These are phyloP conservation scores for Bipolaris gigantea DNA, from an alignment of 2,329 filamentous ascomycete species.

Conservation along the genomic window DNA sequence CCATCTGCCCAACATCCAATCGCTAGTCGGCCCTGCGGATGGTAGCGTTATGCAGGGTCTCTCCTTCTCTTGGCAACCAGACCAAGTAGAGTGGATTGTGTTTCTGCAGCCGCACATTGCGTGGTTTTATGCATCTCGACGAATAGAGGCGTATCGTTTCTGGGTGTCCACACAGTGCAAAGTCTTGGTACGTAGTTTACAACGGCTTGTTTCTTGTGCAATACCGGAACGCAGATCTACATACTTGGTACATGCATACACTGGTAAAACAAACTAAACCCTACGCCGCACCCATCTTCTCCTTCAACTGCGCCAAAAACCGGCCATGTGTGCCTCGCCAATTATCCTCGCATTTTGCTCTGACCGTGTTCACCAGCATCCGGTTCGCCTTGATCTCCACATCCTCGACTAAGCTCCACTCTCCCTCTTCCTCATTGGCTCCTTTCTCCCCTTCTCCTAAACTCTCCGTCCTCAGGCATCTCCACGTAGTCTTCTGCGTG, in stretches of 20 bases:
- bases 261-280: background rate
- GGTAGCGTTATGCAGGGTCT: conserved; percentile 33
- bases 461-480: conserved; percentile 24
- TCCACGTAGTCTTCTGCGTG: conserved; percentile 39
- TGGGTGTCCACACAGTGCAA: background rate
- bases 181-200: background rate
- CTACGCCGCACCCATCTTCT: background rate
- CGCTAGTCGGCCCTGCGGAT: conserved; percentile 13
- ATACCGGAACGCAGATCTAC: background rate
- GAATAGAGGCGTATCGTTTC: background rate
- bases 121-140: background rate
- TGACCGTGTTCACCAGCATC: conserved; percentile 41
- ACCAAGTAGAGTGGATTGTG: background rate
- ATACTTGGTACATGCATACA: background rate
- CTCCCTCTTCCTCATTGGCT: conserved; percentile 18
- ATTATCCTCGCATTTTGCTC: conserved; percentile 42
- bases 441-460: conserved; percentile 15
- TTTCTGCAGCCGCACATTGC: background rate
- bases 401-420: conserved; percentile 43
- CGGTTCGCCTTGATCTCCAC: conserved; percentile 41
- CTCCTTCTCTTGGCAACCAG: conserved; percentile 14
- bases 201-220: background rate
- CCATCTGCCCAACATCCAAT: conserved; percentile 7
- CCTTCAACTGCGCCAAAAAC: conserved; percentile 33
- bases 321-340: conserved; percentile 39